Base-by-base conservation (phyloP, 371 early-diverging fungal species). In the Zopfochytrium polystomum region DNA sequence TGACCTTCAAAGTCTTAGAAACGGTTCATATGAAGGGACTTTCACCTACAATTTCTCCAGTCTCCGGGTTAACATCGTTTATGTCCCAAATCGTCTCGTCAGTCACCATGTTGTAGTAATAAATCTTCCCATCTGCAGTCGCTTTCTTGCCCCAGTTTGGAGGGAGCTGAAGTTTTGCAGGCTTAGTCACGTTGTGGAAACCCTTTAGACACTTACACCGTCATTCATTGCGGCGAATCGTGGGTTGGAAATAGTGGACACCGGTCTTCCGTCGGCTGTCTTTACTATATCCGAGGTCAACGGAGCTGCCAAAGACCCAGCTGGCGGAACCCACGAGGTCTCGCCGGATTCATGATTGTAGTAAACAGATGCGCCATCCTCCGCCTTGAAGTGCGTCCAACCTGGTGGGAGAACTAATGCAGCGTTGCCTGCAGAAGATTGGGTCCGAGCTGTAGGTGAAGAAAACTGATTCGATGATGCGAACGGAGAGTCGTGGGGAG, bases 91-190 rank as follows among this genome's bases (percentile, higher is more conserved):
- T 67, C 0, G 82, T 80, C 44, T 81, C 76, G 34, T 80, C 76
- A 1, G 86, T 84, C 11, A 75, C 59, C 43, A 75, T 72, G 57
- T 86, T 85, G 62, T 72, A 83, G 56, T 79, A 84, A 61, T 78
- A 86, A 22, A 70, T 57, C n/a, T 77, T 70, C 4, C 85, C 83
- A 55, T 85, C 82, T 0, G 71, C 68, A 1, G 80, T 79, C 4
- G 70, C 60, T 63, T 84, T 80, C 32, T 78, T 74, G 29, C 76
- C 80, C 87, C 84, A 92, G 64, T 85, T 80, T 33, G 76, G 81
- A 30, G 85, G 87, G 35, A 80, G 50, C 62, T 58, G 7, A 46
- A 59, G 18, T 9, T 50, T 18, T 33, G 9, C 9, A 50, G 20
- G 33, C 18, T 26, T n/a, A 46, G 18, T 20, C 13, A 34, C 6